These are phyloP conservation scores for Cytospora leucostoma DNA, from an alignment of 2,329 filamentous ascomycete species.

Conservation along the genomic window DNA sequence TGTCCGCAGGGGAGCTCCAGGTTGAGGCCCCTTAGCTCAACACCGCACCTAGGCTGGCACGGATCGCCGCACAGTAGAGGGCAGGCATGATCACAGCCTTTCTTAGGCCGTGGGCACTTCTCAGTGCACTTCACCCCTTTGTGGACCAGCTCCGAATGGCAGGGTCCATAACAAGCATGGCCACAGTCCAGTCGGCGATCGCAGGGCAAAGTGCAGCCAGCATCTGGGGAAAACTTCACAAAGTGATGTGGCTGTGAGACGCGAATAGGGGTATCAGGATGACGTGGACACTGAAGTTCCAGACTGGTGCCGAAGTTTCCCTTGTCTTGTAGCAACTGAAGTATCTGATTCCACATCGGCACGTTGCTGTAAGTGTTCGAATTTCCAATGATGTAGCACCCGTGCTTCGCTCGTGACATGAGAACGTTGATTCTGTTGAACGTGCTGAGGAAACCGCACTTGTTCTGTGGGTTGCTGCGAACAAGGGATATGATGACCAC, in stretches of 20 bases:
- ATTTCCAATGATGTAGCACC: slow-evolving; percentile 73
- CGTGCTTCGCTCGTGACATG: slow-evolving; percentile 65
- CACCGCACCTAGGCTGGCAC: slow-evolving; percentile 43
- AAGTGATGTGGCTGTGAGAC: slow-evolving; percentile 56
- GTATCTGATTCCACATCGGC: slow-evolving; percentile 64
- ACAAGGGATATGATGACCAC: slow-evolving; percentile 71
- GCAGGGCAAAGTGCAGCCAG: slow-evolving; percentile 59
- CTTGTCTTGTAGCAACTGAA: slow-evolving; percentile 49
- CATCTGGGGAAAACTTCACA: slow-evolving; percentile 51
- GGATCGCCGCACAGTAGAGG: slow-evolving; percentile 44
- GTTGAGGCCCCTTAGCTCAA: slow-evolving; percentile 34
- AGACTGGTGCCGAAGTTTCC: slow-evolving; percentile 53
- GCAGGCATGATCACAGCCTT: slow-evolving; percentile 49
- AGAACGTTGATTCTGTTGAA: slow-evolving; percentile 71
- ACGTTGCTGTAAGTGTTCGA: slow-evolving; percentile 56
- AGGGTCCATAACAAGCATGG: slow-evolving; percentile 48
- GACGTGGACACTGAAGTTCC: slow-evolving; percentile 61
- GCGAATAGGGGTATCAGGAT: slow-evolving; percentile 52
- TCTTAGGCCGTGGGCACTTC: slow-evolving; percentile 44
- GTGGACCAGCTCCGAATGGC: slow-evolving; percentile 52
- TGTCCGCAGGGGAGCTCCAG: slow-evolving; percentile 47
- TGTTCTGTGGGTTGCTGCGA: slow-evolving; percentile 61
- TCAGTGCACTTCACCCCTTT: slow-evolving; percentile 48
- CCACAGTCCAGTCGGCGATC: slow-evolving; percentile 50
- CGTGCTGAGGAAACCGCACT: slow-evolving; percentile 66